Percentiles rank a stretch among this genome's conserved stretches.
Conservation (phyloP, 352 stramenopile species). For the Phytopythium helicoides region DNA sequence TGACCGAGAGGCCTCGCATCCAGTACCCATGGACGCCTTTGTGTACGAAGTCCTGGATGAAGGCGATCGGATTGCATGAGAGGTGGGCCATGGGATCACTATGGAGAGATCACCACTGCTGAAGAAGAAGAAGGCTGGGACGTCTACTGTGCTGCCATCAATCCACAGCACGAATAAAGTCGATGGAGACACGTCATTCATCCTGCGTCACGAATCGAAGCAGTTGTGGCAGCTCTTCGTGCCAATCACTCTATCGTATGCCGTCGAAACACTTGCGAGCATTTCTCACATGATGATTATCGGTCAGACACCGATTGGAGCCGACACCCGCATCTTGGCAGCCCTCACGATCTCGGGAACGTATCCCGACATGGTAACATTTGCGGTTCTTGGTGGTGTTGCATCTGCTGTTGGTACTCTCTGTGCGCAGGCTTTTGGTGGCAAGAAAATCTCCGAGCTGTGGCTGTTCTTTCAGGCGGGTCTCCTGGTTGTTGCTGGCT, state of each 20-base stretch:
- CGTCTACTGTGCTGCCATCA: neutral
- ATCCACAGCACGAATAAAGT: neutral
- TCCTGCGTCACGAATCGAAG: slow-evolving; percentile 11
- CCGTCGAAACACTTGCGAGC: slow-evolving; percentile 10
- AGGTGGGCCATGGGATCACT: too few relatives aligned
- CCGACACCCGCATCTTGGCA: slow-evolving; percentile 23
- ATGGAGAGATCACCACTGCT: too few relatives aligned
- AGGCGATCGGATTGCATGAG: too few relatives aligned
- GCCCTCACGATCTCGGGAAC: slow-evolving; percentile 16
- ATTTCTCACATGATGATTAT: slow-evolving; percentile 18
- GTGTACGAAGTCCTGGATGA: too few relatives aligned
- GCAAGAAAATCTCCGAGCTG: slow-evolving; percentile 25
- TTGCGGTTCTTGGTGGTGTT: neutral
- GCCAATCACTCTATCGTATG: slow-evolving; percentile 7
- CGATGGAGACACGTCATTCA: neutral
- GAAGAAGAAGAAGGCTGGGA: too few relatives aligned
- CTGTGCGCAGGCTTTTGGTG: slow-evolving; percentile 31
- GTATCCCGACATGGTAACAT: slow-evolving; percentile 4
- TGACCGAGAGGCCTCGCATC: too few relatives aligned
- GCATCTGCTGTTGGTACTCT: slow-evolving; percentile 21
- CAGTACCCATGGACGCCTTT: too few relatives aligned
- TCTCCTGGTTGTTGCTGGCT: slow-evolving; percentile 10
- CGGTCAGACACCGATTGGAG: slow-evolving; percentile 13
- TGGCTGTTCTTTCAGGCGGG: slow-evolving; percentile 38
- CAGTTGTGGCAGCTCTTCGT: slow-evolving; percentile 5